Base-by-base conservation (phyloP, 75 land plant genomes). In the Cunninghamia lanceolata region DNA sequence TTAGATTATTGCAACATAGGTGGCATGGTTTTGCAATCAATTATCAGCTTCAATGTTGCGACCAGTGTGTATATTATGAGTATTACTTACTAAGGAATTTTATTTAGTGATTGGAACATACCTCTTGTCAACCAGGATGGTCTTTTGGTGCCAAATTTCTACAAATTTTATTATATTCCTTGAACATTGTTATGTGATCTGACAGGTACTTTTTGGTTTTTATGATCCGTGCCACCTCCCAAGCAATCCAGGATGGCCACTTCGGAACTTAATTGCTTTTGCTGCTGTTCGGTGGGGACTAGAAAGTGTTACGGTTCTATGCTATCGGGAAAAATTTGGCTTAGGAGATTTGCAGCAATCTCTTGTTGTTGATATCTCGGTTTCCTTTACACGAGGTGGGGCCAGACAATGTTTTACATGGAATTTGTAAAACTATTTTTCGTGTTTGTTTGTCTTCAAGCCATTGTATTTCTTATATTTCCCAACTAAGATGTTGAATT, bases 191-290 rank as follows among this genome's bases (percentile, higher is more conserved):
- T 52, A 9, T 73, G 53, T 71, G 42, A 78, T 25, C 82, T 83
- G 63, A 87, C 98, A 98, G 99, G 89, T 98, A 32, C 87, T 98
- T 15, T 90, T 91, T 90, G 99, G 95, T 11, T 98, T 98, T 86
- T 98, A 98, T 93, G 99, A 98, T 84, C 99, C 99, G 73, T 97
- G 94, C 83, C 90, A 95, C 86, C 91, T 93, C 82, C 92, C 89
- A 82, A 93, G 82, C 36, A 90, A 95, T 90, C 99, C 99, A 30
- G 99, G 99, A 32, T 98, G 99, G 99, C 99, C 99, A 63, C 94
- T 97, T 63, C 91, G 99, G 82, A 98, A 98, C 92, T 93, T 93
- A 47, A 93, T 98, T 46, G 93, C 91, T 28, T 89, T 95, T 84
- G 94, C 98, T 87, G 89, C 84, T 77, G 80, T 89, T 25, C 94